A percentile compares a stretch with the other conserved stretches of the same genome.
These are phyloP conservation scores for Penicillium maclennaniae DNA, from an alignment of 495 filamentous ascomycete species.

Conservation along the genomic window DNA sequence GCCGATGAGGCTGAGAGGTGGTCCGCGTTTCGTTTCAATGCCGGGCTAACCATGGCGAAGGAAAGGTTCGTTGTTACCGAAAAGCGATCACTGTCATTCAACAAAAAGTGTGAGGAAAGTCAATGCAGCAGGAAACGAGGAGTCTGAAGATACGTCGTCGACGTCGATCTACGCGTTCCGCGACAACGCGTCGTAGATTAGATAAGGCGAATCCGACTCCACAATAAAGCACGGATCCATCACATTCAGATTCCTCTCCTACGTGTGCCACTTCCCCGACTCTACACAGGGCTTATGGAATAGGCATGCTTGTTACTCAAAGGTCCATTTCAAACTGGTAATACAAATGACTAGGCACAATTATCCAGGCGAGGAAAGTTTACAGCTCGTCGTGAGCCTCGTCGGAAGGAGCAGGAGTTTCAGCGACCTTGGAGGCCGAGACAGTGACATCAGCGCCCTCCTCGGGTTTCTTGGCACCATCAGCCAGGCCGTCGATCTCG, in stretches of 20 bases:
- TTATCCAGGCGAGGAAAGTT: conserved; percentile 21
- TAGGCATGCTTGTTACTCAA: conserved; percentile 1
- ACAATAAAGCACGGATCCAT: background rate
- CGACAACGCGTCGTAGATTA: conserved; percentile 10
- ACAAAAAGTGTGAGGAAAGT: background rate
- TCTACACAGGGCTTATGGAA: background rate
- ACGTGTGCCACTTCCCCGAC: background rate
- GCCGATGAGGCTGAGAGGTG: conserved; percentile 23
- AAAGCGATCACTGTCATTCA: background rate
- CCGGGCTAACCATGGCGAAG: conserved; percentile 28
- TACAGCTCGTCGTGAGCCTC: conserved; percentile 43
- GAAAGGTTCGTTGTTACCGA: background rate
- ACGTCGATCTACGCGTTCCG: conserved; percentile 17
- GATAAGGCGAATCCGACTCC: conserved; percentile 10
- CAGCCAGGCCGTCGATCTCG: conserved; percentile 61
- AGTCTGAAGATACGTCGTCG: background rate
- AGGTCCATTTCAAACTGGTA: conserved; percentile 12
- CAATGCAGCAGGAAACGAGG: background rate
- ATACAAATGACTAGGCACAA: conserved; percentile 18
- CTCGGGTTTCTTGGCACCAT: conserved; percentile 39
- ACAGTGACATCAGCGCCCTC: conserved; percentile 27
- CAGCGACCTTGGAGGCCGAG: conserved; percentile 20
- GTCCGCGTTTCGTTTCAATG: conserved; percentile 35
- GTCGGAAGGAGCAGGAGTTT: conserved; percentile 31
- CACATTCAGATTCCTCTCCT: background rate